phyloP scores from a whole-genome alignment of 2,329 filamentous ascomycete species.

The Hymenoscyphus infarciens region DNA sequence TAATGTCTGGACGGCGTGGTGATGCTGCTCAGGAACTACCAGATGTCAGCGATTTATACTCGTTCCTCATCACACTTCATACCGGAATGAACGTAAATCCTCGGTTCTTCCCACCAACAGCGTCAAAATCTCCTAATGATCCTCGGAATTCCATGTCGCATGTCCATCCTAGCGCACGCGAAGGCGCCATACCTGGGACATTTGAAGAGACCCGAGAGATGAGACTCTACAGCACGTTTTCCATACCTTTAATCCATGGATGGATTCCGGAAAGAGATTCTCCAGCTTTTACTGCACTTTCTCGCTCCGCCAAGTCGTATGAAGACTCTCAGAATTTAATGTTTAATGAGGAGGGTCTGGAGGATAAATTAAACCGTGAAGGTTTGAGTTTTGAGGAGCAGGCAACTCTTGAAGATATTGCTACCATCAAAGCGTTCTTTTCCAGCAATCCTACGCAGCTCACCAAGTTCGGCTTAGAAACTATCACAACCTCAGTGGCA shows the following conservation, averaged over 20 bases:
- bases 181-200: constrained; percentile 56
- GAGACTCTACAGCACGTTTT: constrained; percentile 86
- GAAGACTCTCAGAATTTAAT: constrained; percentile 89
- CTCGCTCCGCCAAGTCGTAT: constrained; percentile 74
- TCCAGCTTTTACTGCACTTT: constrained; percentile 65
- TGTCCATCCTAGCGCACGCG: constrained; percentile 48
- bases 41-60: constrained; percentile 83
- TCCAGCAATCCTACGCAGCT: constrained; percentile 78
- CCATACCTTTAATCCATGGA: constrained; percentile 84
- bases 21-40: constrained; percentile 62
- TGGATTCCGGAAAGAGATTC: constrained; percentile 76
- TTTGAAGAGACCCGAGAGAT: constrained; percentile 89
- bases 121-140: constrained; percentile 32
- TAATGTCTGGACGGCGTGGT: constrained; percentile 73
- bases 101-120: constrained; percentile 64
- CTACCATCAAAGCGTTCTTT: constrained; percentile 82
- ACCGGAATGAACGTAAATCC: constrained; percentile 99
- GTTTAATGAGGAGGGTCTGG: constrained; percentile 84
- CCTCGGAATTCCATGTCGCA: constrained; percentile 50
- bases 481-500: constrained; percentile 65
- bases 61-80: constrained; percentile 82
- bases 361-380: constrained; percentile 64
- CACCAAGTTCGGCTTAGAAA: constrained; percentile 74
- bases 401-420: constrained; percentile 75
- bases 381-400: constrained; percentile 72